Percentiles rank a stretch among this genome's conserved stretches.
Evolutionary conservation across 2,329 filamentous ascomycete genomes (phyloP).

Genomic region (Fusarium xyrophilum): DNA sequence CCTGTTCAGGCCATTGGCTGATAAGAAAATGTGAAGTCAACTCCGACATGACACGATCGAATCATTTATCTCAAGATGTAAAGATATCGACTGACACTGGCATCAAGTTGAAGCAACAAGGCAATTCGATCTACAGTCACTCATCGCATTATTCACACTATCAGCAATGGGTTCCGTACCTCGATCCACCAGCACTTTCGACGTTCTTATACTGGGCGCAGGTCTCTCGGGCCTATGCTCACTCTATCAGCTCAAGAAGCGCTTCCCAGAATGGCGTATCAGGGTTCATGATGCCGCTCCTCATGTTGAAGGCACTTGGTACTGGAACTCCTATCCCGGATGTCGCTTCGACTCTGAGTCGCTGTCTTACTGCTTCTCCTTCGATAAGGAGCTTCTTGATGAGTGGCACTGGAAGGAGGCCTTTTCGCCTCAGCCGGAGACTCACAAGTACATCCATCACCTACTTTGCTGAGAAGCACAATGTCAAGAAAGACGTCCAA

Average conservation of each 20-base stretch:
- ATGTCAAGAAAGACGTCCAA: constrained; percentile 49
- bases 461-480: constrained; percentile 50
- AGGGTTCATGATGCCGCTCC: constrained; percentile 30
- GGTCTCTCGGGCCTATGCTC: constrained; percentile 51
- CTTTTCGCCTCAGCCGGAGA: constrained; percentile 53
- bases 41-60: not conserved
- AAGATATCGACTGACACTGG: not conserved
- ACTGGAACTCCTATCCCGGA: constrained; percentile 39
- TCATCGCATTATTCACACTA: not conserved
- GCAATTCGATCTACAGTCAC: accelerated
- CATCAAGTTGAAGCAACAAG: accelerated
- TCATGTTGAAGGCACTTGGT: constrained; percentile 39
- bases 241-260: constrained; percentile 49
- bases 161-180: constrained; percentile 30
- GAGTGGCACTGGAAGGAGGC: constrained; percentile 35
- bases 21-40: not conserved
- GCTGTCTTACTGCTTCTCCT: constrained; percentile 49
- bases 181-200: constrained; percentile 6
- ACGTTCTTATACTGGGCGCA: constrained; percentile 33
- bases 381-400: constrained; percentile 28
- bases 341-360: constrained; percentile 49
- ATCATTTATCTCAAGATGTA: not conserved
- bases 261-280: constrained; percentile 31
- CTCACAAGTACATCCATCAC: constrained; percentile 53
- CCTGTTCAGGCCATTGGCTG: not conserved